These are phyloP conservation scores for Parachaetomium inaequale DNA, from an alignment of 495 filamentous ascomycete species.

Conservation along the genomic window DNA sequence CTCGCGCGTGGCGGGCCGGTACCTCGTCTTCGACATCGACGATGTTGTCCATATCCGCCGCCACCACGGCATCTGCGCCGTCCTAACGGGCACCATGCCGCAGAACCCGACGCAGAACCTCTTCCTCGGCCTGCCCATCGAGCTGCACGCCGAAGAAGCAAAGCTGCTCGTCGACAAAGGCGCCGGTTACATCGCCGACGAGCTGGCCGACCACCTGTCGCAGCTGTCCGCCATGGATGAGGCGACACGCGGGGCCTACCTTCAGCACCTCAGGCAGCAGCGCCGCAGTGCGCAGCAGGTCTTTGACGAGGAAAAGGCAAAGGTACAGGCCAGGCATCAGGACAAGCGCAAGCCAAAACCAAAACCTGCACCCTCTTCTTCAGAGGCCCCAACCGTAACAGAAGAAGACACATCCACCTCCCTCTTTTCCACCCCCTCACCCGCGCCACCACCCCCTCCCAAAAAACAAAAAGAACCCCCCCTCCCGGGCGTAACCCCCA, in stretches of 20 bases:
- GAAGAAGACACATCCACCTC: constrained; percentile 26
- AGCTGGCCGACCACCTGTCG: constrained; percentile 60
- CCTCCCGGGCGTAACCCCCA: constrained; percentile 29
- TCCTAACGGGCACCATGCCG: constrained; percentile 80
- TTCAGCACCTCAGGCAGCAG: constrained; percentile 40
- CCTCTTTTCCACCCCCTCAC: constrained; percentile 41
- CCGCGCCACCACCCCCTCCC: constrained; percentile 13
- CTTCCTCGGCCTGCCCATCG: constrained; percentile 81
- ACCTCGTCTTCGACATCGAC: constrained; percentile 84
- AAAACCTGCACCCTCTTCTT: constrained; percentile 19
- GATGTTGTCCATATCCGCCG: constrained; percentile 76
- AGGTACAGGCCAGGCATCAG: constrained; percentile 33
- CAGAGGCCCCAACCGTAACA: constrained; percentile 15
- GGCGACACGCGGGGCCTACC: constrained; percentile 48
- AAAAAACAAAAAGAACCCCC: constrained; percentile 7
- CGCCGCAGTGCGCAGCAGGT: constrained; percentile 40
- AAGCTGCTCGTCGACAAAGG: constrained; percentile 75
- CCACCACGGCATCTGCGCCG: constrained; percentile 80
- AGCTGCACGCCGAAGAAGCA: constrained; percentile 89
- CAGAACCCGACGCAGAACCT: constrained; percentile 93
- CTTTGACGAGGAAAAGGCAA: constrained; percentile 37
- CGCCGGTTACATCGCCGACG: constrained; percentile 75
- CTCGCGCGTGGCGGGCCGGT: constrained; percentile 73
- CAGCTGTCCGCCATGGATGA: constrained; percentile 57
- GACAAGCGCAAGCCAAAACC: constrained; percentile 27